phyloP scores from a whole-genome alignment of 192 early-diverging fungal genomes.

The Dissophora globulifera region DNA sequence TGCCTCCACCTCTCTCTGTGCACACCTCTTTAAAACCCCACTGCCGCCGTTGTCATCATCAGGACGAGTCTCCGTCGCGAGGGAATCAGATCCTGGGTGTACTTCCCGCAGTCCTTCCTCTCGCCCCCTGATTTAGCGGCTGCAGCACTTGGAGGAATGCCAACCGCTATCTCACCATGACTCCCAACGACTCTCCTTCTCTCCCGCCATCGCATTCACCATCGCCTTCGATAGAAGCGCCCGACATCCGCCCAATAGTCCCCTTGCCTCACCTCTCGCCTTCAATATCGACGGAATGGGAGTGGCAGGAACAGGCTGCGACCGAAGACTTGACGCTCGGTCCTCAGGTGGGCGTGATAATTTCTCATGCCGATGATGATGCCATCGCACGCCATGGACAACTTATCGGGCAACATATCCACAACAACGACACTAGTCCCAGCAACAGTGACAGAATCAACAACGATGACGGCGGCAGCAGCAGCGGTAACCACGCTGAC shows the following conservation, averaged over 20 bases:
- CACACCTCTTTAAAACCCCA: no score
- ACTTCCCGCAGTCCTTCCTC: no score
- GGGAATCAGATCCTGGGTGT: no score
- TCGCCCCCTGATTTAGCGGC: no score
- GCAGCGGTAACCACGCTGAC: not conserved
- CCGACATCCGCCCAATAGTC: not conserved
- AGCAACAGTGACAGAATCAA: not conserved
- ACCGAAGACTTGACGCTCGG: not conserved
- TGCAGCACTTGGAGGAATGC: not conserved
- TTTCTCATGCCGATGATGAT: conserved; percentile 26
- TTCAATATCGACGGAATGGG: not conserved
- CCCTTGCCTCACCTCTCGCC: not conserved
- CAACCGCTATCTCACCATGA: not conserved
- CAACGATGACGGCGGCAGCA: not conserved
- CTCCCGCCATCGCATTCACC: no score
- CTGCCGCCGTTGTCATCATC: no score
- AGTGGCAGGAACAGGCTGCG: not conserved
- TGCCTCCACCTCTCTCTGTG: no score
- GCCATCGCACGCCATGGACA: conserved; percentile 47
- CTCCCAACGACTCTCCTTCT: not conserved
- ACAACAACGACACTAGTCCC: not conserved
- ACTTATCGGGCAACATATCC: not conserved
- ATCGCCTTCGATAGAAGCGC: not conserved
- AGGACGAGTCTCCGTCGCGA: no score
- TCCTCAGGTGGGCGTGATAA: not conserved